Evolutionary conservation across 371 early-diverging fungal genomes (phyloP), one percentile per base, ranked within the genome.

Genomic region (Apophysomyces ossiformis): DNA sequence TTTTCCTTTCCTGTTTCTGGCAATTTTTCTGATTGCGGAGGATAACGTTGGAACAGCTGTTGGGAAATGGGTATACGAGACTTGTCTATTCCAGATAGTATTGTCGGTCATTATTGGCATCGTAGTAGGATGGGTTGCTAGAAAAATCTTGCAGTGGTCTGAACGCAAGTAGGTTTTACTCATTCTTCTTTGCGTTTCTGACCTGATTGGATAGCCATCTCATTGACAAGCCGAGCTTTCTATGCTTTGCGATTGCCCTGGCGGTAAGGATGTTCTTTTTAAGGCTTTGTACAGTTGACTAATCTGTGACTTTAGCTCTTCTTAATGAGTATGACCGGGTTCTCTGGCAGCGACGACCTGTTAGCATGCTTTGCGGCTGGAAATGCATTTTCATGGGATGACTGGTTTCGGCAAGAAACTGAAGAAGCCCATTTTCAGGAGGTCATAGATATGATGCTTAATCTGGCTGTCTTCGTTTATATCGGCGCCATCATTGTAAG

Each of bases 311-410:
- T 37, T 1, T 69, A 88, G 74, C 71, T 97, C 41, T 87, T 95
- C 58, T 78, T 93, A 9, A 86, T 93, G 66, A 95, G 97, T 13
- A 68, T 90, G 64, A 89, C 91, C 16, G 89, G 91, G 5, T 83
- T 93, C 16, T 74, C 96, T 8, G 91, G 93, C 7, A 89, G 92
- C 61, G 95, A 95, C 74, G 95, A 95, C 61, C 77, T 99, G 21
- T 73, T 99, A 32, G 94, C 96, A 39, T 90, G 90, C 58, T 97
- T 98, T 81, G 86, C 94, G 35, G 93, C 94, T 7, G 99, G 99
- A 12, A 92, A 92, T 75, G 87, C 90, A 5, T 93, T 96, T 59
- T 87, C 94, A 9, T 95, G 93, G 93, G 93, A 94, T 71, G 92
- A 91, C 58, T 96, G 95, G 93, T 95, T 96, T 78, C 85, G 90